Conservation (phyloP, 2,329 filamentous ascomycete species). For the Cordyceps pruinosa region DNA sequence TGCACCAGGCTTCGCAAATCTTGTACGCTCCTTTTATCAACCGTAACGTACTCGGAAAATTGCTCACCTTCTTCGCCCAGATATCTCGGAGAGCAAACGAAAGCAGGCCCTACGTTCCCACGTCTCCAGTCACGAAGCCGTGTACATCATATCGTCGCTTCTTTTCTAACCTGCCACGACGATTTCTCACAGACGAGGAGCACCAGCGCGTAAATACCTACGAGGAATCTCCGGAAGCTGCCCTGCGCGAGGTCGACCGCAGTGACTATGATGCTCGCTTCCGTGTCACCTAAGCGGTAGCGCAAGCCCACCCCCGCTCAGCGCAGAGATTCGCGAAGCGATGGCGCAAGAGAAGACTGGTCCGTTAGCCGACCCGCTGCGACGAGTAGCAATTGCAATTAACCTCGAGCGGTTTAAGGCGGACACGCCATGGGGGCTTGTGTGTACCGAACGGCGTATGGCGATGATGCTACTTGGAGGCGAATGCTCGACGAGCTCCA, state of each 20-base stretch:
- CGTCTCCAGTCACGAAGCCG: background rate
- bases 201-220: background rate
- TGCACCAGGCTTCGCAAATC: background rate
- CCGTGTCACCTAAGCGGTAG: background rate
- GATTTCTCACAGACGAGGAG: background rate
- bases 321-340: background rate
- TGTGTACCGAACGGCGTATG: slow-evolving; percentile 8
- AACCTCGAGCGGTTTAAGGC: background rate
- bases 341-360: background rate
- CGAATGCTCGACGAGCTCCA: slow-evolving; percentile 2
- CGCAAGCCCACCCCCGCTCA: background rate
- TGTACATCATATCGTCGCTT: background rate
- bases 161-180: background rate
- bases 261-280: background rate
- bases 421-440: slow-evolving; percentile 2
- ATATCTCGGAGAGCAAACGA: background rate
- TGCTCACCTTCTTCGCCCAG: background rate
- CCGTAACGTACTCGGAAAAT: background rate
- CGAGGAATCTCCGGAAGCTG: background rate
- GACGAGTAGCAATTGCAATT: background rate
- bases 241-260: background rate
- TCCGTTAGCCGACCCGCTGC: background rate
- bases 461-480: slow-evolving; percentile 7
- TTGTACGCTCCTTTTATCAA: background rate
- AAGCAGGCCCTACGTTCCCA: background rate